phyloP scores from a whole-genome alignment of 2,329 filamentous ascomycete species.

The Apiospora koreana region DNA sequence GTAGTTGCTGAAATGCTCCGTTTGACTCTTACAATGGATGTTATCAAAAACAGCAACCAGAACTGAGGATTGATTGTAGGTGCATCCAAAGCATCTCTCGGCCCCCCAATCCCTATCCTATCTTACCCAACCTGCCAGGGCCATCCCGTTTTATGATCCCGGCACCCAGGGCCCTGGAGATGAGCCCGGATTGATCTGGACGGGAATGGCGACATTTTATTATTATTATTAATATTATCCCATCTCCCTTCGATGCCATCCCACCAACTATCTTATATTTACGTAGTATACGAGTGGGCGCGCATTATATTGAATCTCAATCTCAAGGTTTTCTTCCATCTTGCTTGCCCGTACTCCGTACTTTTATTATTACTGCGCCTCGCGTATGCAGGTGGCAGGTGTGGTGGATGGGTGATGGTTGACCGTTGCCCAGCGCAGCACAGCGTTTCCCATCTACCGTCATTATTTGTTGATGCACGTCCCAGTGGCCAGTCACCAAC shows the following conservation, averaged over 20 bases:
- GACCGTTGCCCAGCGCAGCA: background rate
- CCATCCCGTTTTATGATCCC: background rate
- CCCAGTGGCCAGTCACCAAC: background rate
- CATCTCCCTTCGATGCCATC: background rate
- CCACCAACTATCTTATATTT: background rate
- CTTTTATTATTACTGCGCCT: background rate
- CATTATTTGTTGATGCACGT: background rate
- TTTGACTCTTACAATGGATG: background rate
- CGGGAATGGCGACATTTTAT: background rate
- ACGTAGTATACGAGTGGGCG: background rate
- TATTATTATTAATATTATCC: slow-evolving; percentile 2
- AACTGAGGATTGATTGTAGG: background rate
- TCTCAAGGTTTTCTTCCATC: background rate
- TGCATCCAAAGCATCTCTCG: background rate
- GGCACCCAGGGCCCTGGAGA: background rate
- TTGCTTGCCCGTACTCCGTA: background rate
- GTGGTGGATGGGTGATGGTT: background rate
- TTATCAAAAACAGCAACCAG: background rate
- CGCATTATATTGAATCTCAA: background rate
- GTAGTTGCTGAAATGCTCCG: background rate
- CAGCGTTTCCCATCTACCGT: slow-evolving; percentile 1
- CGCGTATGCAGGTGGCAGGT: background rate
- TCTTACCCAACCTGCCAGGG: background rate
- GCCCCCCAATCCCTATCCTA: background rate
- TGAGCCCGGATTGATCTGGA: background rate